phyloP scores from a whole-genome alignment of 176 grass and related monocot species.

The Raddia guianensis region DNA sequence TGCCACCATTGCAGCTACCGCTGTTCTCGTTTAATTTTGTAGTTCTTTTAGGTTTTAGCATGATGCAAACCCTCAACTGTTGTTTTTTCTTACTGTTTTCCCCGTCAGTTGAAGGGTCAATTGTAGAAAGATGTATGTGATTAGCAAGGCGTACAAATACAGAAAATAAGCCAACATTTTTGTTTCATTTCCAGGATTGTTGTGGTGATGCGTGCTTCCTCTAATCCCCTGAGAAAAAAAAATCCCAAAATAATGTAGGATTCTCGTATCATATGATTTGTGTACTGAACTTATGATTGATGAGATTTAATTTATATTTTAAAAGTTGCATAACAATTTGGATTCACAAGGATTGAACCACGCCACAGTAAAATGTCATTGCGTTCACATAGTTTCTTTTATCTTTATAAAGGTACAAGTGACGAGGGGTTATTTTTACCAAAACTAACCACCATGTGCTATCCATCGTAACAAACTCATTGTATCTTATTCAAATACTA shows the following conservation, averaged over 20 bases:
- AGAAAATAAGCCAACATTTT: constrained; percentile 7
- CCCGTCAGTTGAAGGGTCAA: background rate
- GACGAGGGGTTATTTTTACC: too few species aligned
- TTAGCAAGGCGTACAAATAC: constrained; percentile 27
- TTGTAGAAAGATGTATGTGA: constrained; percentile 12
- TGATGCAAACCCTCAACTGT: constrained; percentile 20
- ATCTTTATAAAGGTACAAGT: too few species aligned
- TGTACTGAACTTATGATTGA: too few species aligned
- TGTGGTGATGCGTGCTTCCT: background rate
- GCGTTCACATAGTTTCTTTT: background rate
- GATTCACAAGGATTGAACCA: background rate
- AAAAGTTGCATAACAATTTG: background rate
- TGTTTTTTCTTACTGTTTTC: background rate
- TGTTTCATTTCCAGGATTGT: background rate
- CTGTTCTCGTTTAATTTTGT: constrained; percentile 23
- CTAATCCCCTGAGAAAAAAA: background rate
- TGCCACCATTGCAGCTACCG: background rate
- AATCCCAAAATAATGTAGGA: background rate
- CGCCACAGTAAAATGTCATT: background rate
- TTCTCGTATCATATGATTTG: background rate
- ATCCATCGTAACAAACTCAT: too few species aligned
- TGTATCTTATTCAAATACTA: too few species aligned
- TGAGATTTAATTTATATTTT: background rate
- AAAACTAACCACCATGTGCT: too few species aligned
- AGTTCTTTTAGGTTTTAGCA: constrained; percentile 11